Evolutionary conservation across 2,329 filamentous ascomycete species (phyloP).

Genomic region (Trichophyton equinum): DNA sequence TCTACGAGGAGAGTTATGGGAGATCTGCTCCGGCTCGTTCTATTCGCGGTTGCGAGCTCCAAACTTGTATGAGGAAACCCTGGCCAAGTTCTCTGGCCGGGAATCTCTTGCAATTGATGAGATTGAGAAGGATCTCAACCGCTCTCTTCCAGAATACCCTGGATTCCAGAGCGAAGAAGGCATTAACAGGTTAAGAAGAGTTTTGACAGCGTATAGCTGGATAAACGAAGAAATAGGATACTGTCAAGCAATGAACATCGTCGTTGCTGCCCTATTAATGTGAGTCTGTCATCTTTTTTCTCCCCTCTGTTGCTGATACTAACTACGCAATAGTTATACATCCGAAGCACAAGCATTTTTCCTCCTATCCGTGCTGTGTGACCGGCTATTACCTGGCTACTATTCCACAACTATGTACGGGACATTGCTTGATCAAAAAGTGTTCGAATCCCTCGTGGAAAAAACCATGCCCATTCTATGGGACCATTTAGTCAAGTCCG

Average conservation of each 20-base stretch:
- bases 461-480: slow-evolving; percentile 97
- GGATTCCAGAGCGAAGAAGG: slow-evolving; percentile 95
- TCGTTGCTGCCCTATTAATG: slow-evolving; percentile 92
- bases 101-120: slow-evolving; percentile 95
- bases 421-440: slow-evolving; percentile 87
- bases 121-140: slow-evolving; percentile 96
- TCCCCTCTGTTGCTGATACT: slow-evolving; percentile 17
- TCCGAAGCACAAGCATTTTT: slow-evolving; percentile 95
- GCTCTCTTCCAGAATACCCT: slow-evolving; percentile 91
- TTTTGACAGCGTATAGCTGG: slow-evolving; percentile 96
- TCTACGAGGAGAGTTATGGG: slow-evolving; percentile 88
- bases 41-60: slow-evolving; percentile 80
- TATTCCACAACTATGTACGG: slow-evolving; percentile 99
- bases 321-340: slow-evolving; percentile 54
- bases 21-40: slow-evolving; percentile 80
- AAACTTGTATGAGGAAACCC: slow-evolving; percentile 67
- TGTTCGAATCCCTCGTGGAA: slow-evolving; percentile 96
- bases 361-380: slow-evolving; percentile 78
- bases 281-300: slow-evolving; percentile 32
- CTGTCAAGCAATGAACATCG: slow-evolving; percentile 99
- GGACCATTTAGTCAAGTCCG: slow-evolving; percentile 94
- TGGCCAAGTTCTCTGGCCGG: slow-evolving; percentile 68
- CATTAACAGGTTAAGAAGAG: slow-evolving; percentile 75
- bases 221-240: slow-evolving; percentile 91
- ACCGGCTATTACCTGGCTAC: slow-evolving; percentile 85